Evolutionary conservation across 805 yeast species (phyloP).

Genomic region (Suhomyces prunicola): DNA sequence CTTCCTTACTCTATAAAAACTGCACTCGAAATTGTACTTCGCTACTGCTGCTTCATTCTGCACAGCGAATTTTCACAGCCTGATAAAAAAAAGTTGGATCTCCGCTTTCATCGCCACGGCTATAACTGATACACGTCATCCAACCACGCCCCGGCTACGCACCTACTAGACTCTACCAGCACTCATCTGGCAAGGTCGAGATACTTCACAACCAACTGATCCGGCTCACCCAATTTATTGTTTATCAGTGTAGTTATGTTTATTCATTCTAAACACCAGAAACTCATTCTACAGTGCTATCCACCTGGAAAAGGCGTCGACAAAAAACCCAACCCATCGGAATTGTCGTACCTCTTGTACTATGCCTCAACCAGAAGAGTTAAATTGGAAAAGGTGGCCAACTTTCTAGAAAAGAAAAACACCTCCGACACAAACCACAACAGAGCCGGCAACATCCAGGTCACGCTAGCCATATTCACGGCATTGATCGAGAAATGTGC

Average conservation of each 20-base stretch:
- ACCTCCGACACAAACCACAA: conserved; percentile 55
- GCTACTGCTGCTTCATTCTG: not conserved
- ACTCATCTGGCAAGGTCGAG: not conserved
- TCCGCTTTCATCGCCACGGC: not conserved
- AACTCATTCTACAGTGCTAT: conserved; percentile 85
- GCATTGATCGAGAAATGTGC: conserved; percentile 72
- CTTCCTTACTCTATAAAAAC: not conserved
- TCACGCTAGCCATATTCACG: conserved; percentile 67
- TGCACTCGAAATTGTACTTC: too few species aligned
- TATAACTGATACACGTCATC: not conserved
- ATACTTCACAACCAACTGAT: not conserved
- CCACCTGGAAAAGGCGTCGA: conserved; percentile 86
- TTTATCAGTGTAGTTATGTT: conserved; percentile 21
- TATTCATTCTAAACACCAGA: conserved; percentile 79
- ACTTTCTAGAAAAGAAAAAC: conserved; percentile 62
- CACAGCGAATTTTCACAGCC: not conserved
- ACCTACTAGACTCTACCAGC: not conserved
- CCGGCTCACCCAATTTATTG: not conserved
- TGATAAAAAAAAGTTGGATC: not conserved
- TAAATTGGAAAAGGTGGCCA: conserved; percentile 82
- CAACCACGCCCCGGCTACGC: not conserved
- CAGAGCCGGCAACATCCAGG: conserved; percentile 76
- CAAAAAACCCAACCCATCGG: conserved; percentile 90
- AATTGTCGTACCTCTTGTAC: conserved; percentile 79
- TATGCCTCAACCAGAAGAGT: conserved; percentile 88